phyloP scores from a whole-genome alignment of 1,284 basidiomycete genomes.

The Tausonia pullulans region DNA sequence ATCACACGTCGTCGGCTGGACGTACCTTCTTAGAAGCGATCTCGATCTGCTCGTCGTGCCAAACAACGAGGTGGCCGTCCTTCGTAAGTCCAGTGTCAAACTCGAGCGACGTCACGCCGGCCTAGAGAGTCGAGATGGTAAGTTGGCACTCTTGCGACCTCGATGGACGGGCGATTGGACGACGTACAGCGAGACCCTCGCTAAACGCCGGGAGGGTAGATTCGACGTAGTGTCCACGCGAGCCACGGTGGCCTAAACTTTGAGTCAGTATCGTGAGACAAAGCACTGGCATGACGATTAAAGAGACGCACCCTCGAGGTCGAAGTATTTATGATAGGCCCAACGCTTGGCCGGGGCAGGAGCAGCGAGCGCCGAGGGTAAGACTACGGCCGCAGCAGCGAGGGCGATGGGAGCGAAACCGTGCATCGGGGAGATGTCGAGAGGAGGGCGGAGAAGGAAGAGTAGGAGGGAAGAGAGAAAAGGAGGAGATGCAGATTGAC shows the following conservation, averaged over 20 bases:
- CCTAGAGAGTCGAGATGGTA: slow-evolving; percentile 40
- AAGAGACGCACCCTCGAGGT: slow-evolving; percentile 44
- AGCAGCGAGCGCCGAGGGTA: not conserved
- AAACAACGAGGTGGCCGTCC: slow-evolving; percentile 63
- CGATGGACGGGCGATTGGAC: no score
- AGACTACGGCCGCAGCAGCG: not conserved
- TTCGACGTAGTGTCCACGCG: slow-evolving; percentile 39
- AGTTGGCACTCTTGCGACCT: no score
- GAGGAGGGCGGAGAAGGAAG: not conserved
- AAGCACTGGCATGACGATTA: not conserved
- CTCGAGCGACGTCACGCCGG: slow-evolving; percentile 62
- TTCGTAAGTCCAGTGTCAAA: slow-evolving; percentile 50
- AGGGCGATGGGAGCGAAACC: not conserved
- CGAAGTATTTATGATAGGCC: slow-evolving; percentile 25
- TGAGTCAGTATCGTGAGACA: not conserved
- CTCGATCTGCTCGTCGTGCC: slow-evolving; percentile 51
- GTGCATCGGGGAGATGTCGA: not conserved
- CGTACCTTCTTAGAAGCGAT: not conserved
- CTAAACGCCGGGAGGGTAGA: slow-evolving; percentile 59
- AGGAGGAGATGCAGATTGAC: no score
- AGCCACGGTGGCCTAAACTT: slow-evolving; percentile 16
- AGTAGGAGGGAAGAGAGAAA: no score
- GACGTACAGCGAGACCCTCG: slow-evolving; percentile 36
- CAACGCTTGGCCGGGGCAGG: slow-evolving; percentile 18
- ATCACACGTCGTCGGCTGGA: no score